These are phyloP conservation scores for Wickerhamiella musiphila DNA, from an alignment of 805 yeast species.

Conservation along the genomic window DNA sequence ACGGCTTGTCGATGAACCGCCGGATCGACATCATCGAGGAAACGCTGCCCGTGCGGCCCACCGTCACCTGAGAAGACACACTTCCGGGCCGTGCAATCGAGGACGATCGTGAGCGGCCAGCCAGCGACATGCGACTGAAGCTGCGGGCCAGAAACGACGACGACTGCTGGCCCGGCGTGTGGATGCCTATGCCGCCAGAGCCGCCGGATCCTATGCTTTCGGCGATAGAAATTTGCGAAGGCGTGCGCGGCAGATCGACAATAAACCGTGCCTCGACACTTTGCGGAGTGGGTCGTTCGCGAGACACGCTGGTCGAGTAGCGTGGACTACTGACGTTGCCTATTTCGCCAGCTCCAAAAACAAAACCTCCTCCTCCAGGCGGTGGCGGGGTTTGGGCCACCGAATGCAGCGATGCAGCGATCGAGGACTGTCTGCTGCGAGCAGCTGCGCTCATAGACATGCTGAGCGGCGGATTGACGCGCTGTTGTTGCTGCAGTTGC, in stretches of 20 bases:
- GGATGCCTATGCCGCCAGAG: slow-evolving; percentile 19
- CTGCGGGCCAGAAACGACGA: slow-evolving; percentile 5
- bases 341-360: slow-evolving; percentile 18
- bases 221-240: slow-evolving; percentile 11
- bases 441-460: not conserved
- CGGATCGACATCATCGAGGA: slow-evolving; percentile 25
- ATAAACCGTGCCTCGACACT: slow-evolving; percentile 68
- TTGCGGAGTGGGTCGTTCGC: slow-evolving; percentile 9
- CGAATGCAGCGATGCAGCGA: slow-evolving; percentile 4
- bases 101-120: slow-evolving; percentile 10
- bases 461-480: too few relatives aligned
- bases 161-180: not conserved
- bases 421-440: not conserved
- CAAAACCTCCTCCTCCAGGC: slow-evolving; percentile 13
- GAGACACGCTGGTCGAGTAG: slow-evolving; percentile 10
- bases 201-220: too few relatives aligned
- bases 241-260: slow-evolving; percentile 57
- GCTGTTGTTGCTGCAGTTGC: too few relatives aligned
- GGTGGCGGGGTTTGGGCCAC: slow-evolving; percentile 2
- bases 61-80: not conserved
- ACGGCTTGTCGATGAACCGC: slow-evolving; percentile 30
- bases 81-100: slow-evolving; percentile 14
- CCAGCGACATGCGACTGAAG: slow-evolving; percentile 10
- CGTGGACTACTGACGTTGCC: slow-evolving; percentile 18
- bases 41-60: not conserved